Conservation (phyloP, 768 basidiomycete genomes). For the Suillus tomentosus region DNA sequence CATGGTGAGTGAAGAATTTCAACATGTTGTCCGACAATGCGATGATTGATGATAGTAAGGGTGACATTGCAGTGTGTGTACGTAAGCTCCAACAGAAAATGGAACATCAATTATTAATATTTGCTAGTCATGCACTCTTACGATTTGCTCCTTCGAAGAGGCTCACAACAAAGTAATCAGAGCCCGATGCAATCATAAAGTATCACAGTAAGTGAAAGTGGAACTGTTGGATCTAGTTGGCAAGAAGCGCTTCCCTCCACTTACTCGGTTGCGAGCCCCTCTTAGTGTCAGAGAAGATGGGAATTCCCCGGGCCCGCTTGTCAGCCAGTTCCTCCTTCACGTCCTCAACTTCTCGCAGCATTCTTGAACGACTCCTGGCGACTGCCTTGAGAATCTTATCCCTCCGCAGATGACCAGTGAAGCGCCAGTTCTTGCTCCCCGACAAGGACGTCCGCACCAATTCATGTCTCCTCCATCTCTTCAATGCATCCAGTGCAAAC, state of each 20-base stretch:
- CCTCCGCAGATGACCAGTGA: conserved; percentile 43
- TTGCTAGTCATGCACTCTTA: background rate
- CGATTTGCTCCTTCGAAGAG: background rate
- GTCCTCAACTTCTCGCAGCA: conserved; percentile 42
- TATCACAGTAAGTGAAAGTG: background rate
- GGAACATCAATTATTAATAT: background rate
- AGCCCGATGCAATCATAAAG: background rate
- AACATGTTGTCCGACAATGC: background rate
- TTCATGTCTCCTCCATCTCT: conserved; percentile 33
- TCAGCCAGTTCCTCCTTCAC: conserved; percentile 35
- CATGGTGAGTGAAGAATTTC: background rate
- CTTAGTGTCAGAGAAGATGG: conserved; percentile 22
- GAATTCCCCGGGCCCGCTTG: conserved; percentile 27
- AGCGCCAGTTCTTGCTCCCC: conserved; percentile 38
- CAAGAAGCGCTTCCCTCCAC: background rate
- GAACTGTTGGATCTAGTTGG: background rate
- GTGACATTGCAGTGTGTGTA: background rate
- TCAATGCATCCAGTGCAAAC: conserved; percentile 48
- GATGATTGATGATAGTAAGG: background rate
- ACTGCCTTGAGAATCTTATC: conserved; percentile 54
- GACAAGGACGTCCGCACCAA: conserved; percentile 39
- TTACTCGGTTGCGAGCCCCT: background rate
- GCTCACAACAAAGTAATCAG: background rate
- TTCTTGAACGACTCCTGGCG: conserved; percentile 45
- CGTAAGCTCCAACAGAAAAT: background rate